Percentiles rank a stretch among this genome's conserved stretches.
phyloP scores from a whole-genome alignment of 352 stramenopile genomes.

The Pythium rishiriense region DNA sequence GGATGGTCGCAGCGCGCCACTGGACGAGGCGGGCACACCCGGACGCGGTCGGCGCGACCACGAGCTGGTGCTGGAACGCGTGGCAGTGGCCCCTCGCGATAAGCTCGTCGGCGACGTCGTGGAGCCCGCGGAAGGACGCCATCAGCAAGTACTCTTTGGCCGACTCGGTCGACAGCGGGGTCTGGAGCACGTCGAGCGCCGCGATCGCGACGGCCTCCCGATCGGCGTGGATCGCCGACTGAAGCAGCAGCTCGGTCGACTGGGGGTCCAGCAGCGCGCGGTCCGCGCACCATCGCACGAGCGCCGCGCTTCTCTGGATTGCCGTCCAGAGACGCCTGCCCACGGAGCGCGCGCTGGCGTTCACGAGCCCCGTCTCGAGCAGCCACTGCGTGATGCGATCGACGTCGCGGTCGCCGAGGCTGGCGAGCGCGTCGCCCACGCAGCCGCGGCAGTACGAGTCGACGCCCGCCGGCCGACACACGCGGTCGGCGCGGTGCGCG shows the following conservation, averaged over 20 bases:
- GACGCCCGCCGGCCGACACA: neutral
- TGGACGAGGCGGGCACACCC: neutral
- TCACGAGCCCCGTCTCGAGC: neutral
- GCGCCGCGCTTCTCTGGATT: too few relatives aligned
- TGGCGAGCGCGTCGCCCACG: neutral
- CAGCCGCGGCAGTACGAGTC: neutral
- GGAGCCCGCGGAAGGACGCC: neutral
- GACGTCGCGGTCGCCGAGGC: constrained; percentile 5
- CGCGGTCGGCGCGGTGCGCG: constrained; percentile 2
- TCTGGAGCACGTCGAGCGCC: neutral
- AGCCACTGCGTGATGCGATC: constrained; percentile 1
- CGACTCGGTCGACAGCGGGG: neutral
- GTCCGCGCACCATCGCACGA: too few relatives aligned
- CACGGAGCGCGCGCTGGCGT: too few relatives aligned
- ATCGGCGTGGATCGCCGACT: neutral
- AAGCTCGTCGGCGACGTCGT: neutral
- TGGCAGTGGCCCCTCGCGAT: neutral
- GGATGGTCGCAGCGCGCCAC: neutral
- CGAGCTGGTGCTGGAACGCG: neutral
- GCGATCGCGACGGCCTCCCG: neutral
- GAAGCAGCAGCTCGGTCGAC: neutral
- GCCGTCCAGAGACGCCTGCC: too few relatives aligned
- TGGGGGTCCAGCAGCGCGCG: too few relatives aligned
- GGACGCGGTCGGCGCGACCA: neutral
- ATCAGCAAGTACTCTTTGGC: neutral